Evolutionary conservation across 352 stramenopile genomes (phyloP).

Genomic region (Halophytophthora polymorphica): DNA sequence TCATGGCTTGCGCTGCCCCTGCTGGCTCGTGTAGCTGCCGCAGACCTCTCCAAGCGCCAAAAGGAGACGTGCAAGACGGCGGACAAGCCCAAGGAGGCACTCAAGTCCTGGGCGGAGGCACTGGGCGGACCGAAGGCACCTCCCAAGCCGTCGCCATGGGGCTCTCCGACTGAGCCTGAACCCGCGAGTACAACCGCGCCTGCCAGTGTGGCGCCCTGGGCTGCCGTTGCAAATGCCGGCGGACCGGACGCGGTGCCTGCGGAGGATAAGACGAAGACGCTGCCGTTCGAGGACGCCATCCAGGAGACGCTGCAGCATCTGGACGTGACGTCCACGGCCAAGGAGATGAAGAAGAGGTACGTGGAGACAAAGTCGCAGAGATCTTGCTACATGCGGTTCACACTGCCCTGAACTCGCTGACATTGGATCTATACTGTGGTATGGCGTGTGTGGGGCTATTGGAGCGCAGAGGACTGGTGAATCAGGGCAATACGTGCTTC

Average conservation of each 20-base stretch:
- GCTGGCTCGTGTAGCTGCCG: conserved; percentile 13
- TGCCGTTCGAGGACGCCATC: conserved; percentile 66
- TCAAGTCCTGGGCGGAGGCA: conserved; percentile 64
- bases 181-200: conserved; percentile 3
- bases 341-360: conserved; percentile 84
- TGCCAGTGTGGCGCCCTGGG: conserved; percentile 12
- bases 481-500: conserved; percentile 88
- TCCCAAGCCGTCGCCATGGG: conserved; percentile 31
- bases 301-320: conserved; percentile 54
- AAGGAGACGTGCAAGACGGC: conserved; percentile 1
- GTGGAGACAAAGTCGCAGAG: background rate
- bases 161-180: conserved; percentile 3
- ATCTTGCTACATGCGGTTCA: background rate
- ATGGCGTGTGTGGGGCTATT: background rate
- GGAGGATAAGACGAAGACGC: conserved; percentile 8
- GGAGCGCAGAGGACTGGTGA: conserved; percentile 57
- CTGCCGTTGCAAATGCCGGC: conserved; percentile 4
- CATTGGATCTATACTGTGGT: background rate
- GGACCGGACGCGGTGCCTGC: background rate
- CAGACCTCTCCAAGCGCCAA: conserved; percentile 12
- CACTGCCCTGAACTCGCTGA: conserved; percentile 1
- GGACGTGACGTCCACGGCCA: conserved; percentile 54
- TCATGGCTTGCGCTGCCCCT: background rate
- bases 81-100: conserved; percentile 7
- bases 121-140: conserved; percentile 34